These are phyloP conservation scores for Diaporthe sp. DNA, from an alignment of 2,329 filamentous ascomycete species.

Conservation along the genomic window DNA sequence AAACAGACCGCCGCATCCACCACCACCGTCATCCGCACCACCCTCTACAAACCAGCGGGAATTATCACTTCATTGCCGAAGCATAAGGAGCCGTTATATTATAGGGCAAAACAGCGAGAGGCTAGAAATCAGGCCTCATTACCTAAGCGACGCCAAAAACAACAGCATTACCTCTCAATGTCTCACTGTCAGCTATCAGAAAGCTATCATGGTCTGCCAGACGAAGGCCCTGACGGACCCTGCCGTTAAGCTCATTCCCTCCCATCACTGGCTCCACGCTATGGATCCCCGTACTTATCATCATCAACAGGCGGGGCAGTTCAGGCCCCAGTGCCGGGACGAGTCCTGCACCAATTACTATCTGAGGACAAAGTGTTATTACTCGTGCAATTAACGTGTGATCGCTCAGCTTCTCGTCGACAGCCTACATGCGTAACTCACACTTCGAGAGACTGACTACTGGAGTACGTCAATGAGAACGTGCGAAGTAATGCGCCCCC, in stretches of 20 bases:
- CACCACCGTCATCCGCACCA: not conserved
- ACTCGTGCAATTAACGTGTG: not conserved
- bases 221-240: slow-evolving; percentile 31
- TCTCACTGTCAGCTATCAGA: slow-evolving; percentile 39
- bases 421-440: too few species aligned
- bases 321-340: slow-evolving; percentile 19
- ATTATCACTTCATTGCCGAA: not conserved
- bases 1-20: not conserved
- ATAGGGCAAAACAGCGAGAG: slow-evolving; percentile 12
- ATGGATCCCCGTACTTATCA: slow-evolving; percentile 44
- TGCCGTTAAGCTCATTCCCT: slow-evolving; percentile 39
- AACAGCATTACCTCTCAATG: slow-evolving; percentile 31
- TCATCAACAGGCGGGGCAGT: not conserved
- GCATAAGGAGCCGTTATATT: not conserved
- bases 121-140: slow-evolving; percentile 36
- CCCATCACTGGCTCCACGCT: slow-evolving; percentile 44
- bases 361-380: not conserved
- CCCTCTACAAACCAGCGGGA: not conserved
- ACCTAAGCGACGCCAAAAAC: not conserved
- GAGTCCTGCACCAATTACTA: slow-evolving; percentile 27
- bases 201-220: slow-evolving; percentile 41
- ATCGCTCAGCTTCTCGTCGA: too few species aligned
- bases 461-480: too few species aligned
- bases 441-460: too few species aligned
- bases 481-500: too few species aligned